phyloP scores from a whole-genome alignment of 2,329 filamentous ascomycete genomes.

The Nemania serpens region DNA sequence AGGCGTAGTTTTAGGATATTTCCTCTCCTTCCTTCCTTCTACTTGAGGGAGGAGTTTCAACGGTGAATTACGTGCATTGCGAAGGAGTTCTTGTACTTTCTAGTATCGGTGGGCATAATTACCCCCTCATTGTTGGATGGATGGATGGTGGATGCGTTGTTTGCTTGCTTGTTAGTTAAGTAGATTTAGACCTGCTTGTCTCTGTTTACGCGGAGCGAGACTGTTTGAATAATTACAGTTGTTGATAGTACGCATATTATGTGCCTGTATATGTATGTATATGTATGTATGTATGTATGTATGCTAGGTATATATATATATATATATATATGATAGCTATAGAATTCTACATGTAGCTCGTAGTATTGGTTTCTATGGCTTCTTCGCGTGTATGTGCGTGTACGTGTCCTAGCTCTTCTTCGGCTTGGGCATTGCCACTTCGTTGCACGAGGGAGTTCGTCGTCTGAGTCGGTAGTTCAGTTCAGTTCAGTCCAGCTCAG shows the following conservation, averaged over 20 bases:
- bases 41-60: neutral
- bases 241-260: neutral
- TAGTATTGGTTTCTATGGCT: neutral
- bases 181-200: neutral
- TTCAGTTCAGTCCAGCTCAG: no score
- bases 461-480: no score
- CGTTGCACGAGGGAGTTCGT: no score
- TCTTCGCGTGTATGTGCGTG: neutral
- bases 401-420: no score
- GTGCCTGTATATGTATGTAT: neutral
- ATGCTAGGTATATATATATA: no score
- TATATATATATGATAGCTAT: no score
- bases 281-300: no score
- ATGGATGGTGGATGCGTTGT: neutral
- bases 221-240: slow-evolving; percentile 6
- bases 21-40: neutral
- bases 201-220: neutral
- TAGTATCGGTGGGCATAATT: no score
- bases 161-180: neutral
- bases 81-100: slow-evolving; percentile 13
- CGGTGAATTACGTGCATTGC: slow-evolving; percentile 1
- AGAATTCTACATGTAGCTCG: neutral
- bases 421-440: no score
- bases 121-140: neutral
- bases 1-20: neutral